A percentile compares a stretch with the other conserved stretches of the same genome.
Evolutionary conservation across 169 alveolate genomes (phyloP).

Genomic region (Toxoplasma gondii): DNA sequence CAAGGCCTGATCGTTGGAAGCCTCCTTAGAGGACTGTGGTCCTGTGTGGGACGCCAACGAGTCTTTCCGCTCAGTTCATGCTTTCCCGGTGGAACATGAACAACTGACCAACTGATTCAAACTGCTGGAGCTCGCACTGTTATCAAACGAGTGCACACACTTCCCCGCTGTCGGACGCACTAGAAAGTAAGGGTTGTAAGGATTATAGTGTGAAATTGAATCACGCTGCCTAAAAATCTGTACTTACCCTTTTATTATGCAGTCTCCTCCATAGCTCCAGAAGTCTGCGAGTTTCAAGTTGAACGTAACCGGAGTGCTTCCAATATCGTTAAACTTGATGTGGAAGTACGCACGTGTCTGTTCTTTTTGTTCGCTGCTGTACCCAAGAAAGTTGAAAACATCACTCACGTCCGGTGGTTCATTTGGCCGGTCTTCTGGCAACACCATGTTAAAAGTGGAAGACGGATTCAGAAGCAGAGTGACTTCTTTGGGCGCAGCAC

Average conservation of each 20-base stretch:
- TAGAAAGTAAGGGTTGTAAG: too few species aligned
- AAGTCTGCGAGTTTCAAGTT: background rate
- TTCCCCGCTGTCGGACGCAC: too few species aligned
- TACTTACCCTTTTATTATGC: background rate
- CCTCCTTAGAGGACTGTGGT: too few species aligned
- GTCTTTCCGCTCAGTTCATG: too few species aligned
- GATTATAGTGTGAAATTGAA: too few species aligned
- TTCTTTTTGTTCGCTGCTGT: background rate
- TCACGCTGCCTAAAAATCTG: background rate
- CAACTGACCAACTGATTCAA: too few species aligned
- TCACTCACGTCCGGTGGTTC: background rate
- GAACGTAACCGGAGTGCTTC: background rate
- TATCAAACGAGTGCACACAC: too few species aligned
- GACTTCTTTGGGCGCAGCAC: conserved; percentile 15
- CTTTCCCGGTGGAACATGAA: too few species aligned
- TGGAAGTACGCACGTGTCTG: background rate
- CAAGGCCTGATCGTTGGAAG: too few species aligned
- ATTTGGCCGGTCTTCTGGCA: background rate
- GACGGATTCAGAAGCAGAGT: background rate
- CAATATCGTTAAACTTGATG: background rate
- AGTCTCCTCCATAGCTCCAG: background rate
- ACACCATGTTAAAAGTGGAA: background rate
- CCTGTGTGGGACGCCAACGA: too few species aligned
- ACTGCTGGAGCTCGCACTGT: too few species aligned
- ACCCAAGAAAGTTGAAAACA: background rate